Evolutionary conservation across 768 basidiomycete species (phyloP), one percentile per base, ranked within the genome.

Genomic region (Rubroboletus pulcherrimus): DNA sequence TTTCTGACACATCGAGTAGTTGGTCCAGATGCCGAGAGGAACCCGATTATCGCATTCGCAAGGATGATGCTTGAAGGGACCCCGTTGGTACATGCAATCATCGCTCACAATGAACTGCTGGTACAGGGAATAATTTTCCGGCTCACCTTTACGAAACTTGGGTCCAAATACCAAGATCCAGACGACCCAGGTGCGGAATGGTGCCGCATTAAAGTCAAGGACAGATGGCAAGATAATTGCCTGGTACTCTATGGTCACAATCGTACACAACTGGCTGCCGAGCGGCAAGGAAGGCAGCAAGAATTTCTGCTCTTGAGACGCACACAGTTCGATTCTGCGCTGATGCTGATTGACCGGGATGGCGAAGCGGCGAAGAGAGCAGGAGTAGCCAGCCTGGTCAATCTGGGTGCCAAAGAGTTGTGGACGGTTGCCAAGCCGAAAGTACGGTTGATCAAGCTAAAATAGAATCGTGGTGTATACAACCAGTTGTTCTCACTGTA

Each of bases 251-350:
- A 52, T 19, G 51, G 51, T 35, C 43, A 48, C 45, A 34, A 52
- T 26, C 51, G 51, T n/a, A 15, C 10, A 12, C 33, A 19, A n/a
- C 11, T 52, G 43, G 33, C 33, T 9, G 5, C 43, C 2, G 43
- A 48, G 17, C 43, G 51, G n/a, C 51, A 52, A 34, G 51, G 51
- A 7, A 33, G 35, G 24, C 24, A 52, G 7, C 51, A 52, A 14
- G 44, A 48, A 7, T 52, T 52, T 48, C 29, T 52, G 24, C 51
- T 52, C 33, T 35, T 48, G 51, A 52, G 51, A 37, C 33, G 43
- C 7, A 48, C 24, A 5, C 42, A 48, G 33, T 52, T 26, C 6
- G 51, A 52, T 48, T 48, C 51, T 5, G 51, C 51, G 6, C 14
- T 52, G 17, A 33, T 52, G 44, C 44, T 52, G 11, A 49, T 52